Evolutionary conservation across 1,284 basidiomycete genomes (phyloP).

Genomic region (Cryptococcus sp.): DNA sequence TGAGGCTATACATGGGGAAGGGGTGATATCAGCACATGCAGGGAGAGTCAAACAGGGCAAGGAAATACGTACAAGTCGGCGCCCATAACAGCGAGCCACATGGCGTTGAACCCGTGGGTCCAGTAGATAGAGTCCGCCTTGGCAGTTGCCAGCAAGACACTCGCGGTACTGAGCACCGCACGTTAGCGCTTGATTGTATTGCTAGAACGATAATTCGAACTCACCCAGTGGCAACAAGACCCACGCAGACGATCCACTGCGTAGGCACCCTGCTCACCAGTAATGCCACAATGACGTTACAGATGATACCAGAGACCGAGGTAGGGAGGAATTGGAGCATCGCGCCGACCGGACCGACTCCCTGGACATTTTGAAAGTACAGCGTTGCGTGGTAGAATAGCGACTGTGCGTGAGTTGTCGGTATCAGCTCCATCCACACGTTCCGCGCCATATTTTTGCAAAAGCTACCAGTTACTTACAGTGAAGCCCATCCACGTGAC

Average conservation of each 20-base stretch:
- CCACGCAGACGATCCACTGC: constrained; percentile 56
- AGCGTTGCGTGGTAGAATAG: constrained; percentile 42
- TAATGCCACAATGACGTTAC: constrained; percentile 56
- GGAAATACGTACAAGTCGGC: constrained; percentile 61
- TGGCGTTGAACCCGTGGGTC: constrained; percentile 75
- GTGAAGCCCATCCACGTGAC: constrained; percentile 65
- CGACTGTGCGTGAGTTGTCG: constrained; percentile 15
- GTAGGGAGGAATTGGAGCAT: constrained; percentile 76
- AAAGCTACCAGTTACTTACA: constrained; percentile 20
- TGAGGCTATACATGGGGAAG: constrained; percentile 53
- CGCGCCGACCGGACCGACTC: constrained; percentile 55
- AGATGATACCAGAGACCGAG: constrained; percentile 64
- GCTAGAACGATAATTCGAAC: constrained; percentile 8
- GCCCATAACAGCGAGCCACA: constrained; percentile 67
- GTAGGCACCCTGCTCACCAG: constrained; percentile 33
- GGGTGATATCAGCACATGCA: neutral
- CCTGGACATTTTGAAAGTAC: constrained; percentile 44
- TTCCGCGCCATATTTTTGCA: no score
- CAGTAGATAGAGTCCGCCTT: constrained; percentile 63
- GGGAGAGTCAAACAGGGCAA: neutral
- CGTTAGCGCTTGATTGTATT: neutral
- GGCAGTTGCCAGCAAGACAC: constrained; percentile 70
- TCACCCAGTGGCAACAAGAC: constrained; percentile 56
- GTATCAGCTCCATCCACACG: neutral
- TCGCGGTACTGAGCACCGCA: constrained; percentile 50